Base-by-base conservation (phyloP, 176 grass and related monocot genomes). In the Hyparrhenia diplandra region DNA sequence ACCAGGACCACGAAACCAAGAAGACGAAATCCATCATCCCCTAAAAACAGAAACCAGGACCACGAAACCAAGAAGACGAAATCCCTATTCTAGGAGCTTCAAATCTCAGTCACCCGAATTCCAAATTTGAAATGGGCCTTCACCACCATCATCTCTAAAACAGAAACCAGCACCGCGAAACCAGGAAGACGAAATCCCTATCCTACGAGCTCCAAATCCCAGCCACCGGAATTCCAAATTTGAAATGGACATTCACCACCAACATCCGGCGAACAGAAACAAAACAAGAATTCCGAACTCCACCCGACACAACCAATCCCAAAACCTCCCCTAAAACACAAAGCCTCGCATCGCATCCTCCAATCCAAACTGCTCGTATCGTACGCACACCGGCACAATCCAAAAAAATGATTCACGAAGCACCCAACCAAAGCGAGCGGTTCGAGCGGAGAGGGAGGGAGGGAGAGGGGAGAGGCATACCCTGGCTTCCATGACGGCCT, bases 401-500 rank as follows among this genome's bases (percentile, higher is more conserved):
- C 24, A 71, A 72, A 61, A 31, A 16, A 16, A n/a, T n/a, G n/a
- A n/a, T n/a, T 25, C 42, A 20, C 42, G 1, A 82, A 41, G 21
- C 63, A 61, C 34, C 35, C 31, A 2, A 71, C 24, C 40, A 39
- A 66, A 77, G 45, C 68, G 24, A 83, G 41, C 45, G 42, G 30
- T 58, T 84, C 32, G 31, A 63, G 35, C 21, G 27, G 35, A 14
- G 28, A 24, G 36, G n/a, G 5, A n/a, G n/a, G n/a, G 24, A 37
- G 11, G 17, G 74, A 58, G 51, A 6, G 47, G 5, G 35, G 4
- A 5, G 2, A 4, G 35, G n/a, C 40, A 73, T 73, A 94, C 89
- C 86, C 71, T 94, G 67, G 77, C 64, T 18, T 75, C 77, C 92
- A 89, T 87, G 85, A 90, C 13, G 73, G 76, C 83, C 80, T 92